Conservation (phyloP, 2,329 filamentous ascomycete genomes). For the Emydomyces testavorans region DNA sequence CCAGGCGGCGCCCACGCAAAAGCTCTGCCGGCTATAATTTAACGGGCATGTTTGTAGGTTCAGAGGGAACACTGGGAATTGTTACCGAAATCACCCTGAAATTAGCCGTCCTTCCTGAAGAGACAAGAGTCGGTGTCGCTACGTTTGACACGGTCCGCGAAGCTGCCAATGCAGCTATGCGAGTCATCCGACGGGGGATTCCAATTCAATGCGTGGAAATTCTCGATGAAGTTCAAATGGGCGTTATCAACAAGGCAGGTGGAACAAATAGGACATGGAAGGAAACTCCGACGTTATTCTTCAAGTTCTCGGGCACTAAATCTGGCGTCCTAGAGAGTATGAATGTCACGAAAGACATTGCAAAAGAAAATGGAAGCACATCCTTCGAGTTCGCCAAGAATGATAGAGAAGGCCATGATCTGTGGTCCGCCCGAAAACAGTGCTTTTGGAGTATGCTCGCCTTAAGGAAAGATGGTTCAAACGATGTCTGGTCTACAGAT, state of each 20-base stretch:
- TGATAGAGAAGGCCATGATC: constrained; percentile 42
- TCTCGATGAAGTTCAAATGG: constrained; percentile 53
- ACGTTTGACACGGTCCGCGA: constrained; percentile 48
- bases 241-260: constrained; percentile 55
- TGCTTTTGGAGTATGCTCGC: constrained; percentile 51
- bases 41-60: constrained; percentile 56
- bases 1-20: constrained; percentile 54
- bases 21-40: constrained; percentile 62
- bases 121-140: constrained; percentile 54
- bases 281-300: constrained; percentile 34
- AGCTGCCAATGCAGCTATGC: constrained; percentile 53
- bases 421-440: constrained; percentile 52
- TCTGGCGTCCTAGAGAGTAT: constrained; percentile 70
- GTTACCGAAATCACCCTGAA: constrained; percentile 61
- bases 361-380: constrained; percentile 47
- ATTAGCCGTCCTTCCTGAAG: constrained; percentile 51
- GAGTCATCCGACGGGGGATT: constrained; percentile 53
- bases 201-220: constrained; percentile 56
- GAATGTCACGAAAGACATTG: constrained; percentile 53
- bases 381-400: constrained; percentile 47
- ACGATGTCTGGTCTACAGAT: constrained; percentile 51
- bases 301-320: constrained; percentile 61
- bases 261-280: constrained; percentile 42
- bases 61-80: constrained; percentile 59
- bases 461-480: constrained; percentile 42